Evolutionary conservation across 2,329 filamentous ascomycete species (phyloP).

Genomic region (Neocucurbitaria cava): DNA sequence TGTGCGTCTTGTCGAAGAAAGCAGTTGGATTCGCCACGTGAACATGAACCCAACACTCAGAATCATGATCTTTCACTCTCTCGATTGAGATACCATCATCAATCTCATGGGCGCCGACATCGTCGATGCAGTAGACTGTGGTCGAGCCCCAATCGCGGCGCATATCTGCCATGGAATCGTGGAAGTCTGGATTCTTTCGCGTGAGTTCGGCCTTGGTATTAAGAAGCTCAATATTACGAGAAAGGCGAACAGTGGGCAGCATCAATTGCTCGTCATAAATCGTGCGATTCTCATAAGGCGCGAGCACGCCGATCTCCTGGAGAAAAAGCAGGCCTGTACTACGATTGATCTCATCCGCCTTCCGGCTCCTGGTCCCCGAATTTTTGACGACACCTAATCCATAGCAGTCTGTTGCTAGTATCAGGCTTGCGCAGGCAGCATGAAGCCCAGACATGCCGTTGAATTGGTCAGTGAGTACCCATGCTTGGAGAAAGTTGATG

Average conservation of each 20-base stretch:
- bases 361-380: slow-evolving; percentile 45
- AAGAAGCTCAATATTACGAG: slow-evolving; percentile 53
- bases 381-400: slow-evolving; percentile 39
- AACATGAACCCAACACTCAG: slow-evolving; percentile 75
- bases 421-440: slow-evolving; percentile 68
- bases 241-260: slow-evolving; percentile 57
- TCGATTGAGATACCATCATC: slow-evolving; percentile 82
- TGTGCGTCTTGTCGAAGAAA: slow-evolving; percentile 66
- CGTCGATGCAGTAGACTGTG: slow-evolving; percentile 77
- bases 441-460: slow-evolving; percentile 59
- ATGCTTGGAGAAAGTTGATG: slow-evolving; percentile 73
- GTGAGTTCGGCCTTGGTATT: slow-evolving; percentile 40
- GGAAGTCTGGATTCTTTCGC: slow-evolving; percentile 44
- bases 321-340: slow-evolving; percentile 69
- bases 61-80: slow-evolving; percentile 56
- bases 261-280: slow-evolving; percentile 65
- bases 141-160: slow-evolving; percentile 67
- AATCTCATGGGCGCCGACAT: slow-evolving; percentile 70
- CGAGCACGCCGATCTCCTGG: slow-evolving; percentile 75
- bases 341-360: slow-evolving; percentile 10
- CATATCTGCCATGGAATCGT: slow-evolving; percentile 62
- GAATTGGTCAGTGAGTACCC: slow-evolving; percentile 49
- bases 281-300: slow-evolving; percentile 73
- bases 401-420: slow-evolving; percentile 70
- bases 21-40: slow-evolving; percentile 83